phyloP scores from a whole-genome alignment of 1,139 yeast species.

The Yamadazyma pseudoaaseri region DNA sequence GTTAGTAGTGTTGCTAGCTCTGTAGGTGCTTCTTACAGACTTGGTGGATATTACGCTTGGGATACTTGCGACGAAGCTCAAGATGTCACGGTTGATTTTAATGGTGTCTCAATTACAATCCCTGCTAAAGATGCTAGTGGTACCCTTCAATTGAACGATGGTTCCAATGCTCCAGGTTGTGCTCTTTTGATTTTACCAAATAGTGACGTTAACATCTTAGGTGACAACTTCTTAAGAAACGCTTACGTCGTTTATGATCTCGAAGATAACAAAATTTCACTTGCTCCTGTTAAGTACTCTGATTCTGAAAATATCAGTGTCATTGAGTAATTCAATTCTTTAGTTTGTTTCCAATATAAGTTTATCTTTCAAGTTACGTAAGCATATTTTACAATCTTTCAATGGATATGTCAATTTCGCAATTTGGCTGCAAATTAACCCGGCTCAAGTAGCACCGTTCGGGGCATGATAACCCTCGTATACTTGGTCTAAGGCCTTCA shows the following conservation, averaged over 20 bases:
- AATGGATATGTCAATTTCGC: no score
- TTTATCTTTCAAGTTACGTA: no score
- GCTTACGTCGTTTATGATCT: conserved; percentile 79
- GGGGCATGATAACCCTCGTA: no score
- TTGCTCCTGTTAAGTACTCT: conserved; percentile 62
- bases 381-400: no score
- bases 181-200: conserved; percentile 6
- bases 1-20: conserved; percentile 17
- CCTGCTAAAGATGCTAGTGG: conserved; percentile 15
- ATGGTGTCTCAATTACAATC: conserved; percentile 29
- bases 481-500: no score
- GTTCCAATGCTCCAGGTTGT: conserved; percentile 4
- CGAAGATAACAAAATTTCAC: conserved; percentile 57
- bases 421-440: no score
- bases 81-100: conserved; percentile 27
- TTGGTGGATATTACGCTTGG: conserved; percentile 7
- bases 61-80: conserved; percentile 5
- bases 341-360: no score
- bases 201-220: conserved; percentile 37
- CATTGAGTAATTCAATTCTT: no score
- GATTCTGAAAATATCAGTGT: conserved; percentile 31
- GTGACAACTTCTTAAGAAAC: conserved; percentile 71
- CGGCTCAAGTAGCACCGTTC: no score
- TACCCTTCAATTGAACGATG: background rate
- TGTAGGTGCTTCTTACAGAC: conserved; percentile 8